These are phyloP conservation scores for Beauveria varroae DNA, from an alignment of 2,329 filamentous ascomycete genomes.

Conservation along the genomic window DNA sequence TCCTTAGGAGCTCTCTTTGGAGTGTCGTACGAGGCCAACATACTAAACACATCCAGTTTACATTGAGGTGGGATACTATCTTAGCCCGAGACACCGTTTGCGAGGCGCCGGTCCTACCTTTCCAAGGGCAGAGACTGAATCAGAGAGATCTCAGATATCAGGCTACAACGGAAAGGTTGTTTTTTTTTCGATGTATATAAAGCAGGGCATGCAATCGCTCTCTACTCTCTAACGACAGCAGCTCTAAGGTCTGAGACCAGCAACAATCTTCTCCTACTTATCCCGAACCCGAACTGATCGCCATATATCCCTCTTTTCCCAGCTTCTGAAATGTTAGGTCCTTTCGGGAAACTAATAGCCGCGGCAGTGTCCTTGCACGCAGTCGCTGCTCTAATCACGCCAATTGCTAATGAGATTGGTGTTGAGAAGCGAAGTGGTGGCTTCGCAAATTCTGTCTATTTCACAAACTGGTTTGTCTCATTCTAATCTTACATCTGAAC, in stretches of 20 bases:
- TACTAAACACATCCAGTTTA: not conserved
- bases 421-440: slow-evolving; percentile 18
- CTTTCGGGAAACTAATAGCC: slow-evolving; percentile 20
- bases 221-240: not conserved
- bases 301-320: not conserved
- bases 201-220: not conserved
- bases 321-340: slow-evolving; percentile 18
- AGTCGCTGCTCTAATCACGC: slow-evolving; percentile 16
- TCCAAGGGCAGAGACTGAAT: not conserved
- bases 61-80: not conserved
- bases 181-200: not conserved
- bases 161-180: not conserved
- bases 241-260: not conserved
- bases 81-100: not conserved
- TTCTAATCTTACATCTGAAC: not conserved
- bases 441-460: slow-evolving; percentile 35
- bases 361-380: slow-evolving; percentile 21
- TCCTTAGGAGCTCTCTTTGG: not conserved
- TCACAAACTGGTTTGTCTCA: slow-evolving; percentile 38
- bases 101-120: not conserved
- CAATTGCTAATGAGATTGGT: slow-evolving; percentile 10
- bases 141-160: not conserved
- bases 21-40: not conserved
- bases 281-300: not conserved
- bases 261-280: not conserved